Percentiles rank a stretch among this genome's conserved stretches.
Conservation (phyloP, 345 rosid genomes). For the Psidium friedrichsthalianum region DNA sequence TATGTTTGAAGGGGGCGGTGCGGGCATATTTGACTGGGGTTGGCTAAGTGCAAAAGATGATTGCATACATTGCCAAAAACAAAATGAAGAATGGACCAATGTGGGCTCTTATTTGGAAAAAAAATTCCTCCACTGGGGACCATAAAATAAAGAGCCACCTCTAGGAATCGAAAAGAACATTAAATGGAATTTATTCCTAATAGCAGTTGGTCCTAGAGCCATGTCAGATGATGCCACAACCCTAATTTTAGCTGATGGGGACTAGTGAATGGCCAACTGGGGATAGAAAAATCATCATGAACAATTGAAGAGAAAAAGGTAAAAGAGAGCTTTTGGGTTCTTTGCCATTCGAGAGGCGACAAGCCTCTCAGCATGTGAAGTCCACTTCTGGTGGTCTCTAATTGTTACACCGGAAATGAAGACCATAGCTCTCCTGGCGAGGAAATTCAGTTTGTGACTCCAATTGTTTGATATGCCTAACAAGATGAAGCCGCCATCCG, state of each 20-base stretch:
- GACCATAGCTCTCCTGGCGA: neutral
- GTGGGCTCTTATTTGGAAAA: neutral
- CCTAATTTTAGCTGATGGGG: neutral
- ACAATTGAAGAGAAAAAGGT: neutral
- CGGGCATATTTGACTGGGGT: neutral
- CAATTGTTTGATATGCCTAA: neutral
- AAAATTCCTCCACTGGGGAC: neutral
- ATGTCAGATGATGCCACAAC: neutral
- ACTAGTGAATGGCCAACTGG: neutral
- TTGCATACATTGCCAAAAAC: neutral
- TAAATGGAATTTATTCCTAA: neutral
- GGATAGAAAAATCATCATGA: neutral
- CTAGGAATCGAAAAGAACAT: neutral
- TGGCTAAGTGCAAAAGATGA: neutral
- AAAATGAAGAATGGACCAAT: neutral
- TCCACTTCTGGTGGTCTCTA: neutral
- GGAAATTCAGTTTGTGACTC: neutral
- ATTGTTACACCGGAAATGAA: neutral
- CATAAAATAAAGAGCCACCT: neutral
- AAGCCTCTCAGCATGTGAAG: neutral
- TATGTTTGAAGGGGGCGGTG: neutral
- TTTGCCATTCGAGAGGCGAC: neutral
- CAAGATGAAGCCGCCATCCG: no score
- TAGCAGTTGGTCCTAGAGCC: neutral
- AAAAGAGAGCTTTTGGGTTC: neutral